These are phyloP conservation scores for Albifimbria verrucaria DNA, from an alignment of 2,329 filamentous ascomycete species.

Conservation along the genomic window DNA sequence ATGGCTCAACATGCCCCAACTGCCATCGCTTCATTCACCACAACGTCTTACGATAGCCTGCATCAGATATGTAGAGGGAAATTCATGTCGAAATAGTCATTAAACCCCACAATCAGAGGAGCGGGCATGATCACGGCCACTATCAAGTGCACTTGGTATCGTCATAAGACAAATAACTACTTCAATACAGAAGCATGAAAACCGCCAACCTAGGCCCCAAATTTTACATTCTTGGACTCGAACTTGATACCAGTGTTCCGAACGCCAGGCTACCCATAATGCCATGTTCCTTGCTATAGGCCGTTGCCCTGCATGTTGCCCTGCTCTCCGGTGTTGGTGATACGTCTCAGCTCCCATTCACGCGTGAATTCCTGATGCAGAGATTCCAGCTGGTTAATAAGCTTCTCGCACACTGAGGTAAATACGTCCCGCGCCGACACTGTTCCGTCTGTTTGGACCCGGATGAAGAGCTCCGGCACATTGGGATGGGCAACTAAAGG, in stretches of 20 bases:
- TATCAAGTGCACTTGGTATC: no score
- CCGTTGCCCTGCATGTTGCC: conserved; percentile 35
- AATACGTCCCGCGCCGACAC: conserved; percentile 88
- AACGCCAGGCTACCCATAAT: conserved; percentile 21
- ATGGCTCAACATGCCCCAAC: no score
- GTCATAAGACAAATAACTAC: no score
- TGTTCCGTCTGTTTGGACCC: conserved; percentile 87
- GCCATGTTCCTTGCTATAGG: conserved; percentile 12
- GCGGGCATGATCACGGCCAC: no score
- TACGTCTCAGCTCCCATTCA: conserved; percentile 85
- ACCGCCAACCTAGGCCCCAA: no score
- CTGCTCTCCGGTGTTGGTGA: conserved; percentile 66
- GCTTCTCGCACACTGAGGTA: conserved; percentile 72
- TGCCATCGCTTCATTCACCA: no score
- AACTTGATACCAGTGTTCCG: conserved; percentile 8
- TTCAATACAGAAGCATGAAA: no score
- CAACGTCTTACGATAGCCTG: no score
- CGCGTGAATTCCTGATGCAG: conserved; percentile 87
- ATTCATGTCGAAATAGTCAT: no score
- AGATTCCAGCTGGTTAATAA: conserved; percentile 76
- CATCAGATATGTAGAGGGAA: no score
- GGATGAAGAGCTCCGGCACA: conserved; percentile 62
- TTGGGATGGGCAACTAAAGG: conserved; percentile 54
- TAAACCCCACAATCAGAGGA: no score
- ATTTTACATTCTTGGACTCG: neutral